Conservation (phyloP, 2,329 filamentous ascomycete genomes). For the Neofusicoccum cordaticola region DNA sequence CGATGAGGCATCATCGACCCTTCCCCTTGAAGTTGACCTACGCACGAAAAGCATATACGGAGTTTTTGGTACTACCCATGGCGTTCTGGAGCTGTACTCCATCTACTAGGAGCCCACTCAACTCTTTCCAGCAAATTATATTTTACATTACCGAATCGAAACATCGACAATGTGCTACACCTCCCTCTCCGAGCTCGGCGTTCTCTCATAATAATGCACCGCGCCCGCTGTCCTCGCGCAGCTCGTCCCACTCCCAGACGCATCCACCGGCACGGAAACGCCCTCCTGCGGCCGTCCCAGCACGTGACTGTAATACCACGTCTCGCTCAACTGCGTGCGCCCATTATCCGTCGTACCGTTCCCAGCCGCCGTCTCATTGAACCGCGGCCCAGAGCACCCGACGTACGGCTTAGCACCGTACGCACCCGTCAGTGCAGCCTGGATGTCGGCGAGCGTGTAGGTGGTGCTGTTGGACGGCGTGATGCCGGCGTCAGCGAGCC, state of each 20-base stretch:
- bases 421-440: conserved; percentile 48
- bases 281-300: conserved; percentile 55
- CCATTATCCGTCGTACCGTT: conserved; percentile 55
- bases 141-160: neutral
- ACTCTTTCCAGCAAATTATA: neutral
- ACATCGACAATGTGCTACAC: neutral
- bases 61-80: conserved; percentile 3
- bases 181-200: conserved; percentile 19
- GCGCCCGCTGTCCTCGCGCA: conserved; percentile 56
- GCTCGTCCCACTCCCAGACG: conserved; percentile 43
- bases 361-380: conserved; percentile 60
- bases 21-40: too few species aligned
- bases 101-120: neutral
- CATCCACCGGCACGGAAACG: conserved; percentile 48
- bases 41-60: neutral
- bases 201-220: conserved; percentile 55
- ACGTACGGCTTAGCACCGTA: conserved; percentile 57
- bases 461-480: conserved; percentile 57
- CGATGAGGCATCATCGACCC: neutral
- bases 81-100: neutral
- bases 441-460: conserved; percentile 55
- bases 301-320: conserved; percentile 66
- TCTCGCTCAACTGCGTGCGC: conserved; percentile 57
- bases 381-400: conserved; percentile 59
- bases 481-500: conserved; percentile 57